Percentiles rank a stretch among this genome's conserved stretches.
These are phyloP conservation scores for Carex arenaria DNA, from an alignment of 202 grass and related monocot species.

Conservation along the genomic window DNA sequence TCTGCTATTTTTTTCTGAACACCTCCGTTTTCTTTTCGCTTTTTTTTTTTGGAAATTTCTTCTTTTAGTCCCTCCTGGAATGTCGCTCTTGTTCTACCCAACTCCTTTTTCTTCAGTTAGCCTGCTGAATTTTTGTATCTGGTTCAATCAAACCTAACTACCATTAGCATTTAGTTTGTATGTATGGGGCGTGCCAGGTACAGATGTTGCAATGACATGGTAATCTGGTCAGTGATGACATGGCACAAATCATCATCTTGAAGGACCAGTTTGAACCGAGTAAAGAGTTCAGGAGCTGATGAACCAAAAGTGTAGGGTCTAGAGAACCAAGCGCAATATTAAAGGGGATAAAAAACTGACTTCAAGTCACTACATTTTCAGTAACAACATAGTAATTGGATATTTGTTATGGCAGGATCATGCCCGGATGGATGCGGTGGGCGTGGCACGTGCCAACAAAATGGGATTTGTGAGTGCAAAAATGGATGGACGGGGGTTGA, in stretches of 20 bases:
- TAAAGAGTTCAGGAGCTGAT: not conserved
- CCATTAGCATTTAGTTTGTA: not conserved
- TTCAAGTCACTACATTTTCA: not conserved
- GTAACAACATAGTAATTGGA: slow-evolving; percentile 15
- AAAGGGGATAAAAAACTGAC: not conserved
- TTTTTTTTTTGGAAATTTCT: not conserved
- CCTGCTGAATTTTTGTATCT: not conserved
- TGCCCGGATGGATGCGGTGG: slow-evolving; percentile 67
- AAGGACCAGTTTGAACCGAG: not conserved
- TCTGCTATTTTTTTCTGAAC: not conserved
- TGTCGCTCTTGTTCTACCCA: not conserved
- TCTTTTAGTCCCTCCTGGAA: not conserved
- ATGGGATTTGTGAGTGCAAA: slow-evolving; percentile 81
- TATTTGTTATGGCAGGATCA: slow-evolving; percentile 52
- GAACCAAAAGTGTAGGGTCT: slow-evolving; percentile 9
- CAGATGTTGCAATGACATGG: not conserved
- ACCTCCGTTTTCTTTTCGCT: not conserved
- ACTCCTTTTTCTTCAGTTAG: not conserved
- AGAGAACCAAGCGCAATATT: not conserved
- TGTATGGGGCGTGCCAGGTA: not conserved
- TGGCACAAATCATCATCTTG: not conserved
- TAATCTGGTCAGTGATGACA: not conserved
- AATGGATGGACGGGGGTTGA: slow-evolving; percentile 88
- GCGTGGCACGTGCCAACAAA: slow-evolving; percentile 69
- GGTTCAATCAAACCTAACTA: not conserved